Percentiles rank a stretch among this genome's conserved stretches.
Evolutionary conservation across 2,329 filamentous ascomycete genomes (phyloP).

Genomic region (Epichloe typhina): DNA sequence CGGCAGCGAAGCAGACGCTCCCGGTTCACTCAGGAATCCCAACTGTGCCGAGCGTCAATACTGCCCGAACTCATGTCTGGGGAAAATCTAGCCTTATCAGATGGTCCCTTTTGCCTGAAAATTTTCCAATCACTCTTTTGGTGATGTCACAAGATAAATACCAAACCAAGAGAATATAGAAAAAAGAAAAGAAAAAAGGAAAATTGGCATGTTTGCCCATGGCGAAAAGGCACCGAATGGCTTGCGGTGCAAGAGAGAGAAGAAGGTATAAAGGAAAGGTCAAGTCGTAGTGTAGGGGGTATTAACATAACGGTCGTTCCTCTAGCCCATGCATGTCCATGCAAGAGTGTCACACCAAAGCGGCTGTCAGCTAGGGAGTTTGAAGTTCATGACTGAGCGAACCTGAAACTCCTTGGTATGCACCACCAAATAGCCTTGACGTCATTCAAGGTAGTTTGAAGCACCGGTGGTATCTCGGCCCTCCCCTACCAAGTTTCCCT

Average conservation of each 20-base stretch:
- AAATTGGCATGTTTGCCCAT: background rate
- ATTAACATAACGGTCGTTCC: background rate
- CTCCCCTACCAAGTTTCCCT: background rate
- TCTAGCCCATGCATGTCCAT: background rate
- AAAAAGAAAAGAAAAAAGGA: background rate
- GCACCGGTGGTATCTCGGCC: background rate
- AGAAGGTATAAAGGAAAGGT: background rate
- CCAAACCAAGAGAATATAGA: background rate
- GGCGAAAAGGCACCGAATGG: background rate
- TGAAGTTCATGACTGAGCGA: background rate
- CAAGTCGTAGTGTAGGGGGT: background rate
- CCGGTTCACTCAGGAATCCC: background rate
- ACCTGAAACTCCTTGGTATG: background rate
- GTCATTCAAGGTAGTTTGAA: background rate
- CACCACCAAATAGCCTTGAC: background rate
- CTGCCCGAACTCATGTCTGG: background rate
- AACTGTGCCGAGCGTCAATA: background rate
- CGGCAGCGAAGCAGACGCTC: background rate
- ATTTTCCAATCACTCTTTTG: background rate
- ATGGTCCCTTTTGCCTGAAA: background rate
- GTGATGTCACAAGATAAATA: background rate
- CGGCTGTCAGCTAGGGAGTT: background rate
- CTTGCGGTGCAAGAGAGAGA: background rate
- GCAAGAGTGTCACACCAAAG: background rate
- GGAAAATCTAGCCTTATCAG: background rate